Evolutionary conservation across 176 grass and related monocot genomes (phyloP).

Genomic region (Bothriochloa decipiens): DNA sequence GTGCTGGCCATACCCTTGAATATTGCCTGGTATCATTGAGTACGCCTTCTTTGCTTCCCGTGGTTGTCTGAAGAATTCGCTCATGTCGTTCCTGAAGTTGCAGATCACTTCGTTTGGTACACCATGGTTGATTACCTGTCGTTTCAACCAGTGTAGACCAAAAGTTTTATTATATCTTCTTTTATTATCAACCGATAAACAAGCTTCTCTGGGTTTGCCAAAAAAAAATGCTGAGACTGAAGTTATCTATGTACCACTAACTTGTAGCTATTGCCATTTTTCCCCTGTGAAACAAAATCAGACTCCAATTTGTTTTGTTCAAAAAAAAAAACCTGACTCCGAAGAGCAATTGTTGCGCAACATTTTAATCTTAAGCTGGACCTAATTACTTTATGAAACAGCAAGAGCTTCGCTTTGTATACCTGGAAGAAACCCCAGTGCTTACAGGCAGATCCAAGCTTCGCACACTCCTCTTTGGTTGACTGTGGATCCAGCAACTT

Average conservation of each 20-base stretch:
- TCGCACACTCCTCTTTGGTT: conserved; percentile 31
- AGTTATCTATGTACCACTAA: too few species aligned
- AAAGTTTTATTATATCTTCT: not conserved
- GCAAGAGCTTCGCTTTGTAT: not conserved
- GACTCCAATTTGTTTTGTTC: not conserved
- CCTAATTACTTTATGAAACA: not conserved
- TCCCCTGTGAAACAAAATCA: not conserved
- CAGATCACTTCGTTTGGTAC: not conserved
- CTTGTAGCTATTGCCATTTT: not conserved
- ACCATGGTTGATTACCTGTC: conserved; percentile 3
- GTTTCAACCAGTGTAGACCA: not conserved
- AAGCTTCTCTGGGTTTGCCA: not conserved
- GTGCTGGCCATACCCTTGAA: conserved; percentile 53
- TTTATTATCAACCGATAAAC: not conserved
- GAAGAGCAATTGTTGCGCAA: not conserved
- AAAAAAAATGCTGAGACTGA: not conserved
- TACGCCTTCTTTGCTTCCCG: conserved; percentile 30
- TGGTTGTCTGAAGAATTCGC: conserved; percentile 48
- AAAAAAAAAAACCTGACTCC: not conserved
- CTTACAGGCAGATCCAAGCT: conserved; percentile 43
- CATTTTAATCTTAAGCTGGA: not conserved
- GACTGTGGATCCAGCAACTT: conserved; percentile 36
- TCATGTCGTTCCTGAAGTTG: not conserved
- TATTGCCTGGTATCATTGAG: not conserved
- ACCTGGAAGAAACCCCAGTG: conserved; percentile 70